Evolutionary conservation across 2,329 filamentous ascomycete genomes (phyloP).

Genomic region (Blumeria hordei): DNA sequence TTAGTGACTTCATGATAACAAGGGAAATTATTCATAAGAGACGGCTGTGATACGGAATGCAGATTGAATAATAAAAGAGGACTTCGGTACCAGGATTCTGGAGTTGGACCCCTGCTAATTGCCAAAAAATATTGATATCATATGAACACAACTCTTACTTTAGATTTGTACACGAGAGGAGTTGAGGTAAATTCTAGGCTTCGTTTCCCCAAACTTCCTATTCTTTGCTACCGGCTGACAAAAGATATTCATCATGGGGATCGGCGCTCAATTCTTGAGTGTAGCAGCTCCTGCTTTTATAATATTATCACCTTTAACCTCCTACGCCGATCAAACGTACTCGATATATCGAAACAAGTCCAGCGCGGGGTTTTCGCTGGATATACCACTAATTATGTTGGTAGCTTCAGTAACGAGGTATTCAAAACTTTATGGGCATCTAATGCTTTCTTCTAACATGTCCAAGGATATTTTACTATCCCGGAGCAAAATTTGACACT

Average conservation of each 20-base stretch:
- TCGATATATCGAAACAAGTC: slow-evolving; percentile 40
- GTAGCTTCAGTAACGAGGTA: slow-evolving; percentile 41
- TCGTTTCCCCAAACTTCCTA: no score
- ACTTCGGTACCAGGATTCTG: no score
- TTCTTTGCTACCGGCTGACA: no score
- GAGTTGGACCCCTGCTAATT: no score
- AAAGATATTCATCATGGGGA: slow-evolving; percentile 9
- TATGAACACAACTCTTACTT: no score
- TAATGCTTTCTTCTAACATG: neutral
- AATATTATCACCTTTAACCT: slow-evolving; percentile 36
- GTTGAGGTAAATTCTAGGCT: no score
- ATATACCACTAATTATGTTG: slow-evolving; percentile 50
- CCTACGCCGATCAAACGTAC: slow-evolving; percentile 39
- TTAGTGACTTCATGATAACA: no score
- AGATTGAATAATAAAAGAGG: no score
- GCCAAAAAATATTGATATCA: no score
- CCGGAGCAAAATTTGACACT: slow-evolving; percentile 37
- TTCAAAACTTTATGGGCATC: neutral
- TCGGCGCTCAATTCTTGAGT: slow-evolving; percentile 21
- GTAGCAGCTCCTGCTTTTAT: slow-evolving; percentile 38
- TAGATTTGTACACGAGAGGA: no score
- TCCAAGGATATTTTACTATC: slow-evolving; percentile 43
- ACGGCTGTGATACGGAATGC: no score
- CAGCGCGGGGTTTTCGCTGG: slow-evolving; percentile 43
- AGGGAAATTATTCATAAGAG: no score